Evolutionary conservation across 345 rosid genomes (phyloP).

Genomic region (Adansonia digitata): DNA sequence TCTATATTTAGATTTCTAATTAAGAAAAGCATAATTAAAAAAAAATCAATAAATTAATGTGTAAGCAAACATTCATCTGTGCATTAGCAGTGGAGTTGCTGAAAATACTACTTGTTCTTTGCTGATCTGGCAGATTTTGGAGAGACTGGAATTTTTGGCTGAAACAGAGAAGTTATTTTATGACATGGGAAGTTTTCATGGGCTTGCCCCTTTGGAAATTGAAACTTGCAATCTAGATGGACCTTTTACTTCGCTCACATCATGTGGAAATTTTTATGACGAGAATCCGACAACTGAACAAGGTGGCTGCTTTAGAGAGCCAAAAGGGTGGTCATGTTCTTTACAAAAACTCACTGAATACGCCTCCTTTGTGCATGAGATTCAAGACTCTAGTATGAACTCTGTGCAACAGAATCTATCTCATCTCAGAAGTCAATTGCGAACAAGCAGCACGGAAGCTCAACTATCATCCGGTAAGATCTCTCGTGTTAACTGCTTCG

Average conservation of each 20-base stretch:
- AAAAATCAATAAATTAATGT: not conserved
- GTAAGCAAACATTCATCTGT: not conserved
- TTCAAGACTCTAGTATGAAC: slow-evolving; percentile 1
- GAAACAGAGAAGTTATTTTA: slow-evolving; percentile 43
- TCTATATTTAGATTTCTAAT: not conserved
- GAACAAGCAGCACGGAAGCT: slow-evolving; percentile 9
- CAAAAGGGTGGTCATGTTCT: slow-evolving; percentile 31
- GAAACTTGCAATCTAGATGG: slow-evolving; percentile 42
- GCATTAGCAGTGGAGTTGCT: not conserved
- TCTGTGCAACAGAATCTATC: slow-evolving; percentile 11
- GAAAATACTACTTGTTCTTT: not conserved
- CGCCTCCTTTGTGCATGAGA: slow-evolving; percentile 9
- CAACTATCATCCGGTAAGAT: slow-evolving; percentile 12
- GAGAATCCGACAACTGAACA: slow-evolving; percentile 32
- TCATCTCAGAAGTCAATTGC: slow-evolving; percentile 12
- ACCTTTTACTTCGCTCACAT: slow-evolving; percentile 50
- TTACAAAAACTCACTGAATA: slow-evolving; percentile 23
- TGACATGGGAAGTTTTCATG: slow-evolving; percentile 21
- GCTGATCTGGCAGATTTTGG: slow-evolving; percentile 49
- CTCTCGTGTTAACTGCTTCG: slow-evolving; percentile 5
- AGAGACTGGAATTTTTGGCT: slow-evolving; percentile 50
- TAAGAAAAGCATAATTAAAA: not conserved
- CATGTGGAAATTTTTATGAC: slow-evolving; percentile 24
- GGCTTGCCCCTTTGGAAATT: slow-evolving; percentile 19
- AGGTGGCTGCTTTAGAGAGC: slow-evolving; percentile 38